phyloP scores from a whole-genome alignment of 495 filamentous ascomycete genomes.

The Aspergillus carlsbadensis region DNA sequence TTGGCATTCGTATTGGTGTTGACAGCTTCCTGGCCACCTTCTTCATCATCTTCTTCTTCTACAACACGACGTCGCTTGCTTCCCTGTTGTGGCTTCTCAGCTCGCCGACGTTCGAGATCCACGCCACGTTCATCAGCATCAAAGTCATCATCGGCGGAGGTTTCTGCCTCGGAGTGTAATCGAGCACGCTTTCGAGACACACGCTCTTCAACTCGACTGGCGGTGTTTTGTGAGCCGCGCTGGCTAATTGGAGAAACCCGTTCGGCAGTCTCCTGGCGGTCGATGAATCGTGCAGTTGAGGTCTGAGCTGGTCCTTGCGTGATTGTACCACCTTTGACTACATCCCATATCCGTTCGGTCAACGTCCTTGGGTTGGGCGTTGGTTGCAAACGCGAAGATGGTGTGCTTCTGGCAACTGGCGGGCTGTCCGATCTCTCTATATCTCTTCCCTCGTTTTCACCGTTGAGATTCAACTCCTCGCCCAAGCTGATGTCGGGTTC shows the following conservation, averaged over 20 bases:
- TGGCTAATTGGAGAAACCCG: constrained; percentile 33
- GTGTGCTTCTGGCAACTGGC: constrained; percentile 3
- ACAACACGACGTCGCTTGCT: constrained; percentile 15
- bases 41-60: constrained; percentile 1
- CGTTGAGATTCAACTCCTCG: constrained; percentile 4
- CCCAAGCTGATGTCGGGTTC: constrained; percentile 9
- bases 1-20: background rate
- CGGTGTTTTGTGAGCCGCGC: constrained; percentile 16
- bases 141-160: constrained; percentile 17
- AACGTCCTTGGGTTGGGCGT: background rate
- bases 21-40: background rate
- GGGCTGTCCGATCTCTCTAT: constrained; percentile 24
- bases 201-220: constrained; percentile 8
- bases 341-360: constrained; percentile 11
- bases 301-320: constrained; percentile 1
- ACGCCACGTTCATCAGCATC: constrained; percentile 14
- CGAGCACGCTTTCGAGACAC: constrained; percentile 22
- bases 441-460: constrained; percentile 4
- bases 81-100: constrained; percentile 25
- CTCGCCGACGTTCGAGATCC: constrained; percentile 16
- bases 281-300: constrained; percentile 26
- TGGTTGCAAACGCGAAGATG: background rate
- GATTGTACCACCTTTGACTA: background rate
- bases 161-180: constrained; percentile 1
- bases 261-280: constrained; percentile 32